Evolutionary conservation across 352 stramenopile genomes (phyloP).

Genomic region (Thalassiosira mediterranea): DNA sequence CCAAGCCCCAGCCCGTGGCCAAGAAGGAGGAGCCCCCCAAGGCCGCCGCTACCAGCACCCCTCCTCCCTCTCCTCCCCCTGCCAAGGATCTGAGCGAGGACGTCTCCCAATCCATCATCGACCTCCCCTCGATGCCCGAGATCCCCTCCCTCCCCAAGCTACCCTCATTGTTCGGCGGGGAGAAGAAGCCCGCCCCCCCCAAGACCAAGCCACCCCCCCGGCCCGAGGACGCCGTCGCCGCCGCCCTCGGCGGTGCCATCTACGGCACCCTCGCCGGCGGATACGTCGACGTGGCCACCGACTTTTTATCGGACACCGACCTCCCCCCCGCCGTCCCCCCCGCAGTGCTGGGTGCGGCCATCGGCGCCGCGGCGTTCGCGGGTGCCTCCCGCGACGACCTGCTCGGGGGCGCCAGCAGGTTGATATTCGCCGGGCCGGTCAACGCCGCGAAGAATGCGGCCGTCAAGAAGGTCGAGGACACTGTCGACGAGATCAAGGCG

Average conservation of each 20-base stretch:
- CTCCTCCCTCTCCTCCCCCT: no score
- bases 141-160: slow-evolving; percentile 1
- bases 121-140: neutral
- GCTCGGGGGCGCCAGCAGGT: slow-evolving; percentile 21
- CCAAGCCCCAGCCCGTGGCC: neutral
- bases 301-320: slow-evolving; percentile 41
- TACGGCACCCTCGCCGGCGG: slow-evolving; percentile 23
- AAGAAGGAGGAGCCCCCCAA: neutral
- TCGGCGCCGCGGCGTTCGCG: slow-evolving; percentile 6
- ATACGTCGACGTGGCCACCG: slow-evolving; percentile 37
- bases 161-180: no score
- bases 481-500: slow-evolving; percentile 62
- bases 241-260: slow-evolving; percentile 34
- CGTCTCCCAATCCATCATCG: neutral
- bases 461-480: slow-evolving; percentile 55
- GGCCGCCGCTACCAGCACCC: neutral
- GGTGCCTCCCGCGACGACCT: slow-evolving; percentile 29
- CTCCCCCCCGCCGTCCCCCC: slow-evolving; percentile 37
- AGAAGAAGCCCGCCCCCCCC: slow-evolving; percentile 1
- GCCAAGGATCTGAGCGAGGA: slow-evolving; percentile 8
- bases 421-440: slow-evolving; percentile 34
- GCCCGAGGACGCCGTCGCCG: slow-evolving; percentile 25
- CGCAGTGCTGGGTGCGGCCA: slow-evolving; percentile 5
- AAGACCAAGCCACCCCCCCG: neutral
- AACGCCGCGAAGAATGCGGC: slow-evolving; percentile 17